phyloP scores from a whole-genome alignment of 2,329 filamentous ascomycete species.

The Aspergillus phoenicis region DNA sequence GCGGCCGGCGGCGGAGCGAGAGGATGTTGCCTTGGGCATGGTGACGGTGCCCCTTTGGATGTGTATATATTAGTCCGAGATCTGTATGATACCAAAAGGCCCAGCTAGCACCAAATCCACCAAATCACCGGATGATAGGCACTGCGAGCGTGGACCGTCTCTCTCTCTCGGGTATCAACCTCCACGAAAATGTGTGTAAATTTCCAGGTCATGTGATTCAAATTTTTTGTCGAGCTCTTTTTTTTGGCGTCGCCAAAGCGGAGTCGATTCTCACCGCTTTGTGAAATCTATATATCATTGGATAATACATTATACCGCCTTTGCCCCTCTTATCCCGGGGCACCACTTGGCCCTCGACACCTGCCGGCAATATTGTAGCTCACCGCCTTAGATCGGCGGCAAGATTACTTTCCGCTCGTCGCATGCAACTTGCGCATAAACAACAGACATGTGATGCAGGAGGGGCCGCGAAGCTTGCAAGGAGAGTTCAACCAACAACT shows the following conservation, averaged over 20 bases:
- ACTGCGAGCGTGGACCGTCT: not conserved
- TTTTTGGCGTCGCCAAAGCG: conserved; percentile 12
- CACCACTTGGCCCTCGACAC: not conserved
- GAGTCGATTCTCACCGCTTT: conserved; percentile 23
- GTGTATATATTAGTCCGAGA: not conserved
- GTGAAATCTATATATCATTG: conserved; percentile 1
- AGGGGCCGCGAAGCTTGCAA: not conserved
- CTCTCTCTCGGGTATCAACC: conserved; percentile 8
- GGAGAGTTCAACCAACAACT: not conserved
- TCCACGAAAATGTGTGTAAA: conserved; percentile 35
- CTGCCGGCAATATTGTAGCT: conserved; percentile 15
- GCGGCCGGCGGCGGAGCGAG: conserved; percentile 59
- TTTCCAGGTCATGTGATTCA: conserved; percentile 38
- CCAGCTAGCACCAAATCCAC: not conserved
- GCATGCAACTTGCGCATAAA: not conserved
- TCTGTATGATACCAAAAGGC: not conserved
- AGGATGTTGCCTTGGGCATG: conserved; percentile 79
- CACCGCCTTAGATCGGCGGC: conserved; percentile 13
- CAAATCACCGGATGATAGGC: not conserved
- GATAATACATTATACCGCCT: not conserved
- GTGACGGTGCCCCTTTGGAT: conserved; percentile 14
- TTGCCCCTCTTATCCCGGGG: conserved; percentile 12
- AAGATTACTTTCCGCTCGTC: not conserved
- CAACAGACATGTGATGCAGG: not conserved
- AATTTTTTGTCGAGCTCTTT: conserved; percentile 35